Conservation (phyloP, 495 filamentous ascomycete genomes). For the Entonaema liquescens region DNA sequence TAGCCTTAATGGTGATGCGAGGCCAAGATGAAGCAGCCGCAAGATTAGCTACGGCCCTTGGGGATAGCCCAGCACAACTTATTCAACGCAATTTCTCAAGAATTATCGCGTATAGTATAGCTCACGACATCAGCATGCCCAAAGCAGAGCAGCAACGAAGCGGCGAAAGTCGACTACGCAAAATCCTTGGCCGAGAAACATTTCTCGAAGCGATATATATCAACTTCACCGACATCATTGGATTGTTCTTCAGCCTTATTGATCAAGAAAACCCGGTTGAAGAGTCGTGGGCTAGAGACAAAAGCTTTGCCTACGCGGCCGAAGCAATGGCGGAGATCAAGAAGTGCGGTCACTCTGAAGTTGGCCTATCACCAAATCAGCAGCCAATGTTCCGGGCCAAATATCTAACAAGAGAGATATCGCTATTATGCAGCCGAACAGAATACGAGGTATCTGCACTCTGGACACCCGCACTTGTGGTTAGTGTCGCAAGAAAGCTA, state of each 20-base stretch:
- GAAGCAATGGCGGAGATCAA: slow-evolving; percentile 73
- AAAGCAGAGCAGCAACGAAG: slow-evolving; percentile 63
- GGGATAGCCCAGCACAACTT: slow-evolving; percentile 63
- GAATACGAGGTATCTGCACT: slow-evolving; percentile 68
- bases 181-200: slow-evolving; percentile 69
- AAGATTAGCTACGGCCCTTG: slow-evolving; percentile 66
- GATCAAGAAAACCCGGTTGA: slow-evolving; percentile 73
- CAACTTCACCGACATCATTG: slow-evolving; percentile 80
- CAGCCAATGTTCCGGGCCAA: slow-evolving; percentile 86
- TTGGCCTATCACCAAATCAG: slow-evolving; percentile 72
- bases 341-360: slow-evolving; percentile 66
- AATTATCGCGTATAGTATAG: slow-evolving; percentile 83
- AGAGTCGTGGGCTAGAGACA: slow-evolving; percentile 72
- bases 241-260: slow-evolving; percentile 78
- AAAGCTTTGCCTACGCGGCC: slow-evolving; percentile 64
- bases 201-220: slow-evolving; percentile 68
- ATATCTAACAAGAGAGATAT: slow-evolving; percentile 75
- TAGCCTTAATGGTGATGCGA: slow-evolving; percentile 86
- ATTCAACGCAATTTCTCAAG: slow-evolving; percentile 77
- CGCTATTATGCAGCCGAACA: slow-evolving; percentile 76
- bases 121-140: slow-evolving; percentile 74
- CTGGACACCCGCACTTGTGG: slow-evolving; percentile 80
- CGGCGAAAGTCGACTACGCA: slow-evolving; percentile 74
- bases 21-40: slow-evolving; percentile 69
- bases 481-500: slow-evolving; percentile 78